Base-by-base conservation (phyloP, 352 stramenopile genomes). In the Lagenidium giganteum region DNA sequence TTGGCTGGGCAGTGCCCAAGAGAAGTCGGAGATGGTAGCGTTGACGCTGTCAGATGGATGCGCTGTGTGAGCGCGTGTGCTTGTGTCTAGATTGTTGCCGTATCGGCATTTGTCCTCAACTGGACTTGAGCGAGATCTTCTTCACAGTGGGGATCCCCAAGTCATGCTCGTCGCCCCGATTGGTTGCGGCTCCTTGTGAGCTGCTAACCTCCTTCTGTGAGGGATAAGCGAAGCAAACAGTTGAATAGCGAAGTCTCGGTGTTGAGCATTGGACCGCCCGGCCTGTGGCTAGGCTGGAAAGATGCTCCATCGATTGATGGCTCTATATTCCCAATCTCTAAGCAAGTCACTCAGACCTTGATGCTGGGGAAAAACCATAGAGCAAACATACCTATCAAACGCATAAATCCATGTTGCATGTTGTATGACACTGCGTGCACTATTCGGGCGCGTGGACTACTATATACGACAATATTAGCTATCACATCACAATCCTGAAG, bases 271-370 rank as follows among this genome's bases (percentile, higher is more conserved):
- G 65, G 75, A 91, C 78, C 78, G 78, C 74, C 17, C 69, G 60
- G 57, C n/a, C 4, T 25, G 27, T 38, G 17, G 47, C 51, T 68
- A 54, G 51, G 59, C 68, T 75, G 66, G 81, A 89, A 87, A 77
- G 38, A 50, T 87, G 78, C 78, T 91, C 80, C 80, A 73, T 56
- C 48, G 80, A 87, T 93, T 75, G 80, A 93, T 83, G 77, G 80
- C 80, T 89, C 77, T 83, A 93, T 93, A 93, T 93, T 93, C 80
- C 80, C 77, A 90, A 75, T 93, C 80, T 89, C 67, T 90, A 52
- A 87, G 76, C 78, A 83, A 88, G 74, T 87, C 80, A 51, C 51
- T 80, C 66, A 23, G 80, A 88, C 80, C 3, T 82, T 93, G 71
- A 93, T 93, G 77, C 74, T 89, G 66, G 80, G 84, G 80, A 93